Base-by-base conservation (phyloP, 352 stramenopile species). In the Pythium biforme region DNA sequence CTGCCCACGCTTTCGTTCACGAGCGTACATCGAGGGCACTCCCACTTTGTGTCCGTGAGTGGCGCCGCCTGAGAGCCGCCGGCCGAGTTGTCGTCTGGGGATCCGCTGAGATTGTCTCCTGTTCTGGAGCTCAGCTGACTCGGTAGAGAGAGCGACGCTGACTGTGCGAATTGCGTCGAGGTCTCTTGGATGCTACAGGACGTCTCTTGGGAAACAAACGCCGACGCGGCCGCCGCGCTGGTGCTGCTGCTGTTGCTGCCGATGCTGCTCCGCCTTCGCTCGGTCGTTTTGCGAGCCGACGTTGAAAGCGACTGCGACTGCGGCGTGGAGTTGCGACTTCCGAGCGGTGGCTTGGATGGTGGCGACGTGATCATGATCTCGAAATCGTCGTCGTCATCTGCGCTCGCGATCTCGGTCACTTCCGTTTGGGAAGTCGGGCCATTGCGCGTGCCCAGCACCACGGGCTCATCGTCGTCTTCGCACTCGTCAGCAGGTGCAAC, bases 11-110 rank as follows among this genome's bases (percentile, higher is more conserved):
- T 52, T 45, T 90, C 79, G 67, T 93, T 93, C 63, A 93, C 73
- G 65, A 93, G 73, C 64, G 83, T 93, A 76, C 83, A 93, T 27
- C 81, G 76, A 41, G 77, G 86, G 55, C 83, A 93, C 41, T 88
- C 74, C 83, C 83, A 93, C 27, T 83, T 74, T 15, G 20, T 45
- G 1, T 41, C 25, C 2, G 47, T 47, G 40, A 26, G 33, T 2
- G 37, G 34, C 0, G 25, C 11, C 17, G 17, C 3, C 20, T 47
- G 20, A 0, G 51, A 47, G 10, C 11, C 22, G n/a, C 6, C 37
- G 14, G 17, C 11, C 12, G 37, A 8, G 14, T 14, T 43, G 17
- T n/a, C 23, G 50, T 29, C 22, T 4, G 39, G 39, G 40, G 40
- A 47, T 3, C 19, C 37, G 37, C 37, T 43, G 2, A 43, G 37